Conservation (phyloP, 805 yeast species). For the Isabelozyma pseudorhagii region DNA sequence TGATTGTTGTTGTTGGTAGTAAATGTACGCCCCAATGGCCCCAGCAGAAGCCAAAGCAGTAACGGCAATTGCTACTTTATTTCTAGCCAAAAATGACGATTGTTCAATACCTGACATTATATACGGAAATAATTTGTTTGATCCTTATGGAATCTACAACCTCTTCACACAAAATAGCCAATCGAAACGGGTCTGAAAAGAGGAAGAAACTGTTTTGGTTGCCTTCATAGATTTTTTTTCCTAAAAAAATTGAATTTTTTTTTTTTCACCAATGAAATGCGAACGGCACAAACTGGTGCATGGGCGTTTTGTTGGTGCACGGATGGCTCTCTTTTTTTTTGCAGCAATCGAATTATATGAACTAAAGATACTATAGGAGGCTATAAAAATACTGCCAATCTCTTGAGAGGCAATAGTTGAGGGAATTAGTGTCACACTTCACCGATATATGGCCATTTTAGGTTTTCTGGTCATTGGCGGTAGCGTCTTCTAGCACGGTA, state of each 20-base stretch:
- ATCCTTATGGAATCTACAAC: too few relatives aligned
- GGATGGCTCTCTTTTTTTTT: not conserved
- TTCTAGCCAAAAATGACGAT: conserved; percentile 39
- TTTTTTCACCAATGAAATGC: not conserved
- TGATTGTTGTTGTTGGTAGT: conserved; percentile 30
- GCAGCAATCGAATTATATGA: not conserved
- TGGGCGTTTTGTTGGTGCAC: not conserved
- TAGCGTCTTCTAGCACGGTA: conserved; percentile 30
- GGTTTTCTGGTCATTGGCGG: conserved; percentile 19
- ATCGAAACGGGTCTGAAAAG: not conserved
- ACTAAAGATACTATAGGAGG: too few relatives aligned
- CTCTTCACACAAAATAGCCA: not conserved
- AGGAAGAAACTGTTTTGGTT: not conserved
- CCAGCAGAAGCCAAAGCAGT: conserved; percentile 63
- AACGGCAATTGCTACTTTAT: conserved; percentile 62
- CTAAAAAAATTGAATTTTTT: not conserved
- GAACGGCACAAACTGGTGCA: not conserved
- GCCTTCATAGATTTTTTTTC: not conserved
- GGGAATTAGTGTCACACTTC: not conserved
- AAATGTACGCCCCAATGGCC: conserved; percentile 61
- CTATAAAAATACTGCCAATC: too few relatives aligned
- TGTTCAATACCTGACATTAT: not conserved
- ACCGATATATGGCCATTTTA: not conserved
- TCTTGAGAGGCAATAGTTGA: too few relatives aligned
- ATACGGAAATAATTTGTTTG: too few relatives aligned